Conservation (phyloP, 331 rosid species). For the Saraca asoca region DNA sequence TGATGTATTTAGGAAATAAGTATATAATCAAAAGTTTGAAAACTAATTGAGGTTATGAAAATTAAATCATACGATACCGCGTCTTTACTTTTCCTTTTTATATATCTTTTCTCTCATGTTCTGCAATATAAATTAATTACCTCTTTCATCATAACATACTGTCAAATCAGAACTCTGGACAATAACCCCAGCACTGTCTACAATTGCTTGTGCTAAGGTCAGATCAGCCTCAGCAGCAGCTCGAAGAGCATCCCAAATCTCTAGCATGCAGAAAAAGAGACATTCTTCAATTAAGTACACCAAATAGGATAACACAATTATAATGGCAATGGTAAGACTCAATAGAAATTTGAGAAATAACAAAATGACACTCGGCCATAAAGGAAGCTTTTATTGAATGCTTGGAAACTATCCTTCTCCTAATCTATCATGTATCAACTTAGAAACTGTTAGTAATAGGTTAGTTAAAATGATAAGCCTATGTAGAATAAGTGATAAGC, state of each 20-base stretch:
- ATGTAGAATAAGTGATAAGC: no score
- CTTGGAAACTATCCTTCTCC: neutral
- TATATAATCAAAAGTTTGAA: neutral
- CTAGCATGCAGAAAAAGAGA: slow-evolving; percentile 49
- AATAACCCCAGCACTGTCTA: slow-evolving; percentile 95
- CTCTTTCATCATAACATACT: slow-evolving; percentile 96
- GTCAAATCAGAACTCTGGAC: slow-evolving; percentile 93
- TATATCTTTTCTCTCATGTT: slow-evolving; percentile 4
- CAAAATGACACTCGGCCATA: neutral
- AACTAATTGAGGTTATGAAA: slow-evolving; percentile 5
- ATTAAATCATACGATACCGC: neutral
- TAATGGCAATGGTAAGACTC: slow-evolving; percentile 14
- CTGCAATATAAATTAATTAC: slow-evolving; percentile 44
- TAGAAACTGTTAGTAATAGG: no score
- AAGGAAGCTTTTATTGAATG: slow-evolving; percentile 1
- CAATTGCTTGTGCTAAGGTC: slow-evolving; percentile 84
- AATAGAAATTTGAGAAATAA: neutral
- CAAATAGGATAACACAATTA: neutral
- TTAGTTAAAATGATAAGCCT: no score
- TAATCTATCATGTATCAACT: neutral
- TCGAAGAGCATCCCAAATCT: slow-evolving; percentile 98
- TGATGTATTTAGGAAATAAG: no score
- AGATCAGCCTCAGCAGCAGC: slow-evolving; percentile 98
- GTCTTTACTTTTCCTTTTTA: neutral
- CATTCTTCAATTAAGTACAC: slow-evolving; percentile 28